phyloP scores from a whole-genome alignment of 306 rosid species.

The Mimosa bimucronata region DNA sequence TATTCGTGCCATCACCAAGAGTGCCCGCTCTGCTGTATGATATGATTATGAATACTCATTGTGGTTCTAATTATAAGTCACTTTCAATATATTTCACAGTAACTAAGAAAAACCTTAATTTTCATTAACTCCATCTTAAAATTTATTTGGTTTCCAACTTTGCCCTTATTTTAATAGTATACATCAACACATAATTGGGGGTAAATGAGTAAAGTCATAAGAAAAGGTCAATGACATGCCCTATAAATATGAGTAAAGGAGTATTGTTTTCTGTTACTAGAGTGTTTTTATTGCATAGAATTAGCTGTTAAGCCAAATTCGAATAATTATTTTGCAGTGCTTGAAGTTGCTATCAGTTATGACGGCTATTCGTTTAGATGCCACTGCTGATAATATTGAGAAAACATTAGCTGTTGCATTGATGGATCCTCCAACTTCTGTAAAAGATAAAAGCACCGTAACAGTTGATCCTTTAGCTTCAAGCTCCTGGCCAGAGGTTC shows the following conservation, averaged over 20 bases:
- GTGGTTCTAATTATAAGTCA: too few species aligned
- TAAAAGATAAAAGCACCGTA: slow-evolving; percentile 59
- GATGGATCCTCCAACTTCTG: slow-evolving; percentile 59
- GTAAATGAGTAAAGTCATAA: too few species aligned
- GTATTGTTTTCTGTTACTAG: slow-evolving; percentile 6
- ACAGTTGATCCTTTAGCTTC: slow-evolving; percentile 82
- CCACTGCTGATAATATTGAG: slow-evolving; percentile 66
- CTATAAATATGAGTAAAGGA: too few species aligned
- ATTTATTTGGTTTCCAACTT: too few species aligned
- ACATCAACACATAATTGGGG: too few species aligned
- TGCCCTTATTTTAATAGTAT: too few species aligned
- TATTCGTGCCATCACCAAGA: slow-evolving; percentile 87
- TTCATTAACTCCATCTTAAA: too few species aligned
- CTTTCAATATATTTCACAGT: too few species aligned
- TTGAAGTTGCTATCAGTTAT: slow-evolving; percentile 84
- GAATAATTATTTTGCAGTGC: slow-evolving; percentile 59
- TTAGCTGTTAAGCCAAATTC: slow-evolving; percentile 18
- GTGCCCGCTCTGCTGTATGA: slow-evolving; percentile 88
- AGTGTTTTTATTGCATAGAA: slow-evolving; percentile 20
- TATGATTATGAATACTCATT: slow-evolving; percentile 5
- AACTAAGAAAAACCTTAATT: too few species aligned
- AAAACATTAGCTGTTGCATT: slow-evolving; percentile 64
- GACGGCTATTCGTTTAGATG: slow-evolving; percentile 92
- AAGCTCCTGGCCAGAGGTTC: slow-evolving; percentile 89
- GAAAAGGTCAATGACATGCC: too few species aligned